Conservation (phyloP, 1,284 basidiomycete species). For the Schizopora paradoxa region DNA sequence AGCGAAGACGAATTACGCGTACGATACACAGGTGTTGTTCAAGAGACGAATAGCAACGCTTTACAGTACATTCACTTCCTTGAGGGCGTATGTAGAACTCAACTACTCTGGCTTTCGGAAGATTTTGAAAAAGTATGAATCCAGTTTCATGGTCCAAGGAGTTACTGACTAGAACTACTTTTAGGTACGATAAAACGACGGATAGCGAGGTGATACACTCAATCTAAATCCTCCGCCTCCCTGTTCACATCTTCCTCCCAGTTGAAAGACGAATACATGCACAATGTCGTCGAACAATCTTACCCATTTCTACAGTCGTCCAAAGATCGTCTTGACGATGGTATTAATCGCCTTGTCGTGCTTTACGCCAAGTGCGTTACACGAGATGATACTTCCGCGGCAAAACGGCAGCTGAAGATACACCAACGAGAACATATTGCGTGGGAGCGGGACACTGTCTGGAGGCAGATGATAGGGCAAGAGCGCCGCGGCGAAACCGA, state of each 20-base stretch:
- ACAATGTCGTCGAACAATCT: constrained; percentile 64
- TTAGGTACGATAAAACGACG: constrained; percentile 92
- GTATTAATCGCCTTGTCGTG: constrained; percentile 59
- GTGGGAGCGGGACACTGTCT: constrained; percentile 93
- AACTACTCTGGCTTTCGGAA: constrained; percentile 95
- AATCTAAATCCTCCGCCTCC: background rate
- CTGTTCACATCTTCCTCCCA: constrained; percentile 27
- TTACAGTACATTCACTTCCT: constrained; percentile 80
- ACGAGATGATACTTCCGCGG: constrained; percentile 64
- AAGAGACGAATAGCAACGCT: constrained; percentile 87
- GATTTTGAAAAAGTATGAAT: constrained; percentile 87
- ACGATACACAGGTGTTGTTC: constrained; percentile 84
- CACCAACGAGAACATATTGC: constrained; percentile 92
- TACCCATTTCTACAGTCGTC: constrained; percentile 63
- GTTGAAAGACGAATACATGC: constrained; percentile 82
- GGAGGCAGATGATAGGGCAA: constrained; percentile 95
- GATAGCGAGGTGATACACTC: constrained; percentile 54
- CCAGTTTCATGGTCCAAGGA: constrained; percentile 1
- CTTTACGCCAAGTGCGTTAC: constrained; percentile 89
- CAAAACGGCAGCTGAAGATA: constrained; percentile 78
- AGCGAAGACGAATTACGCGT: constrained; percentile 78
- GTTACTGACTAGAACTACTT: constrained; percentile 3
- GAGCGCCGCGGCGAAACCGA: constrained; percentile 66
- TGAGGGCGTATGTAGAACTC: constrained; percentile 90
- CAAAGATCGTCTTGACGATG: constrained; percentile 61